phyloP scores from a whole-genome alignment of 2,329 filamentous ascomycete species.

The Alternaria novae-zelandiae region DNA sequence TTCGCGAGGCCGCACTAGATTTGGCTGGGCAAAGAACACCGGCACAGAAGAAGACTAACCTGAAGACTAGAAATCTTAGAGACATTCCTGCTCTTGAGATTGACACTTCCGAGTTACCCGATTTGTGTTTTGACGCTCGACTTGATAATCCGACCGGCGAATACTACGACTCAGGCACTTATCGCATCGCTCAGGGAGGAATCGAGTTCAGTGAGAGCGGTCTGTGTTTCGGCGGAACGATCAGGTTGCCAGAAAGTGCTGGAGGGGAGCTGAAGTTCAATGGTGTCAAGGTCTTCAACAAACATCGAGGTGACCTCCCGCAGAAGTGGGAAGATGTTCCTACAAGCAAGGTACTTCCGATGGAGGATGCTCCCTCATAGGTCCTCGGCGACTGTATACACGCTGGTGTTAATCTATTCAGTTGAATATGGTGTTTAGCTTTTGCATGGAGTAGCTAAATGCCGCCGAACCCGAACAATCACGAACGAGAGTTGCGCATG shows the following conservation, averaged over 20 bases:
- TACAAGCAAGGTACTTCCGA: neutral
- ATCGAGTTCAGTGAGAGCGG: no score
- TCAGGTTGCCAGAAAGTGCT: neutral
- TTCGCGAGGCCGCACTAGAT: neutral
- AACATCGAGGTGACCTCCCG: neutral
- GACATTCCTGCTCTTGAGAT: neutral
- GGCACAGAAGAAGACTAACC: accelerated
- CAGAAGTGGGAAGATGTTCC: neutral
- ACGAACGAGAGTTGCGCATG: neutral
- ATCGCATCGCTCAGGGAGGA: neutral
- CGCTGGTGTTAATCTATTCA: neutral
- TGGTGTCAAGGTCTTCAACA: neutral
- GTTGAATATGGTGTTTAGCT: neutral
- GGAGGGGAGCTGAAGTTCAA: accelerated
- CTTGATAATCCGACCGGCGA: neutral
- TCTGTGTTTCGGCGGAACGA: neutral
- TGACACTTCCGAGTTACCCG: neutral
- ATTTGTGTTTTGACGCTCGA: accelerated
- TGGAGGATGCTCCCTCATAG: neutral
- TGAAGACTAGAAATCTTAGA: neutral
- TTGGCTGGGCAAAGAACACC: neutral
- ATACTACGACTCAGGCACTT: accelerated
- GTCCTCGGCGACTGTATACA: neutral
- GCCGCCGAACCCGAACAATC: neutral
- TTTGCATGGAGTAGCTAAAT: neutral